Evolutionary conservation across 2,329 filamentous ascomycete genomes (phyloP).

Genomic region (Penicillium expansum): DNA sequence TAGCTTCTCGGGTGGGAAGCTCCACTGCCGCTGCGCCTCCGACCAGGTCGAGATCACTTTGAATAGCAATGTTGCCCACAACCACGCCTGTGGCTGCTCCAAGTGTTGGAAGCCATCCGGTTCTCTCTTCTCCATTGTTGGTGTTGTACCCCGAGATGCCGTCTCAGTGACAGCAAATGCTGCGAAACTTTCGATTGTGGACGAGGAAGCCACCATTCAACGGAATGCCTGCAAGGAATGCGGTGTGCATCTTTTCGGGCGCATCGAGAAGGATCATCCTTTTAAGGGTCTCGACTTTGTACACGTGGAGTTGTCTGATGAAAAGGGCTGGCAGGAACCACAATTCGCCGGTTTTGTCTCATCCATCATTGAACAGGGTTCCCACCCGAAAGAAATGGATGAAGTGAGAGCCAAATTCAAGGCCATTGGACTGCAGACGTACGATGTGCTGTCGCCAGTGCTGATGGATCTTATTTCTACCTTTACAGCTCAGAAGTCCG

Average conservation of each 20-base stretch:
- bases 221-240: conserved; percentile 61
- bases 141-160: conserved; percentile 57
- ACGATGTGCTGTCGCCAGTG: conserved; percentile 60
- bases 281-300: conserved; percentile 71
- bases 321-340: conserved; percentile 68
- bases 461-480: conserved; percentile 63
- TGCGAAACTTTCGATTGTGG: conserved; percentile 58
- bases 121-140: conserved; percentile 63
- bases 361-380: conserved; percentile 67
- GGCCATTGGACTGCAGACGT: conserved; percentile 57
- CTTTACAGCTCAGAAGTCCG: conserved; percentile 52
- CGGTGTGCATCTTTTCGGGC: conserved; percentile 62
- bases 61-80: conserved; percentile 60
- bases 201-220: conserved; percentile 57
- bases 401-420: conserved; percentile 56
- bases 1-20: conserved; percentile 58
- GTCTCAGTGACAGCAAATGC: conserved; percentile 57
- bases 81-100: conserved; percentile 69
- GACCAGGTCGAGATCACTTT: conserved; percentile 59
- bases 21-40: conserved; percentile 59
- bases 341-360: conserved; percentile 69
- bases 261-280: conserved; percentile 62
- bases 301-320: conserved; percentile 59
- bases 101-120: conserved; percentile 69
- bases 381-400: conserved; percentile 54